Conservation (phyloP, 768 basidiomycete species). For the Tricholoma matsutake region DNA sequence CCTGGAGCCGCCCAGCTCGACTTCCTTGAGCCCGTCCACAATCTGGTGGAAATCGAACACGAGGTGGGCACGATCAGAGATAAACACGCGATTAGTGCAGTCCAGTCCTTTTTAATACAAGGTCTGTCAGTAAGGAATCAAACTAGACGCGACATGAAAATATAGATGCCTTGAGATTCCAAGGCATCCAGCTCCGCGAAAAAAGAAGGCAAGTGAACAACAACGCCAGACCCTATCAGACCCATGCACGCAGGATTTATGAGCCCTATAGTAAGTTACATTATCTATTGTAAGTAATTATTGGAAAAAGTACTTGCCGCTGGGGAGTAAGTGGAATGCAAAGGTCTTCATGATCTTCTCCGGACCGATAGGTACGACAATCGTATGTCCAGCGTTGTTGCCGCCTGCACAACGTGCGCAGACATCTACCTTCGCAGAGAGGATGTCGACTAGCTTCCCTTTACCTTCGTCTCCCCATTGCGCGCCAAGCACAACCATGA, state of each 20-base stretch:
- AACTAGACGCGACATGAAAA: neutral
- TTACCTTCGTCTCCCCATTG: slow-evolving; percentile 96
- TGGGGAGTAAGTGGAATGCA: slow-evolving; percentile 94
- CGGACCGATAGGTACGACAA: slow-evolving; percentile 74
- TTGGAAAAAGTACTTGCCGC: slow-evolving; percentile 48
- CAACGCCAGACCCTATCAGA: slow-evolving; percentile 93
- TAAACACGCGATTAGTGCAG: slow-evolving; percentile 79
- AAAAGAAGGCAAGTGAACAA: slow-evolving; percentile 93
- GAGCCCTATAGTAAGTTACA: slow-evolving; percentile 48
- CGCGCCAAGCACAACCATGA: slow-evolving; percentile 77
- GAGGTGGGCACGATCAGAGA: slow-evolving; percentile 95
- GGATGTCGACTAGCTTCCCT: slow-evolving; percentile 96
- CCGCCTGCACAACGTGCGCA: slow-evolving; percentile 97
- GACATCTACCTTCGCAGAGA: slow-evolving; percentile 84
- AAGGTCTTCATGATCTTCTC: slow-evolving; percentile 77
- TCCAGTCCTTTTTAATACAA: slow-evolving; percentile 64
- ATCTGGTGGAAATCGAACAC: slow-evolving; percentile 99
- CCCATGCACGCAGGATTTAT: slow-evolving; percentile 84
- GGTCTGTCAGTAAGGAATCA: neutral
- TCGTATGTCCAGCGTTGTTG: slow-evolving; percentile 99
- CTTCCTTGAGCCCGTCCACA: slow-evolving; percentile 97
- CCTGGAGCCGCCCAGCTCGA: slow-evolving; percentile 91
- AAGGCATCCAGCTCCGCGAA: slow-evolving; percentile 90
- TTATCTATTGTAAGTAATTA: neutral
- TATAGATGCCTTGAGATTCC: slow-evolving; percentile 71